Evolutionary conservation across 2,329 filamentous ascomycete genomes (phyloP), one percentile per base, ranked within the genome.

Genomic region (Mariannaea elegans): DNA sequence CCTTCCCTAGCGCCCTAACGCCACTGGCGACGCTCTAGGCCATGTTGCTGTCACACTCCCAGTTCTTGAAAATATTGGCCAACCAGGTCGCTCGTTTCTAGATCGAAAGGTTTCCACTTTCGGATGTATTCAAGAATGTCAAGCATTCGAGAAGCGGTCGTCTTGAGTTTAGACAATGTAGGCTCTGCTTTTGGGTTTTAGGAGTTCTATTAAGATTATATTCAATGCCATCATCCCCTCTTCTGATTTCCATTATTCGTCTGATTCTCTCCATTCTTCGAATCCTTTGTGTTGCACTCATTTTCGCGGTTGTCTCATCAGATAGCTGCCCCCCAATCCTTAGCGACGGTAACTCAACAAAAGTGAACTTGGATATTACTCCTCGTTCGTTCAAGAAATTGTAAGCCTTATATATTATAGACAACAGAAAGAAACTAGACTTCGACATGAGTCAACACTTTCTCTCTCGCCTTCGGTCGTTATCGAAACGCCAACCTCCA

Each of bases 321-420:
- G 18, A 52, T 44, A 16, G 39, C 32, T 44, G 10, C 39, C 32
- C 9, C 31, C 21, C 50, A 53, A 18, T 45, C 39, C 50, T 45
- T 53, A 36, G 19, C 31, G 12, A 9, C 27, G 7, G 27, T 31
- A n/a, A n/a, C n/a, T n/a, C 27, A 12, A 31, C 12, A 31, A 12
- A 31, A 7, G 27, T 7, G 27, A 31, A 7, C 27, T 31, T 31
- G 27, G 27, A 31, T 31, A 31, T 12, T n/a, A n/a, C n/a, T n/a
- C n/a, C n/a, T n/a, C n/a, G n/a, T n/a, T n/a, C n/a, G n/a, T n/a
- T n/a, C n/a, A n/a, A n/a, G n/a, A n/a, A n/a, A n/a, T n/a, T n/a
- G n/a, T n/a, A n/a, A n/a, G n/a, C n/a, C n/a, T n/a, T n/a, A n/a
- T n/a, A n/a, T n/a, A n/a, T n/a, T n/a, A n/a, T n/a, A n/a, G n/a